Base-by-base conservation (phyloP, 192 early-diverging fungal genomes). In the Coemansia sp. region DNA sequence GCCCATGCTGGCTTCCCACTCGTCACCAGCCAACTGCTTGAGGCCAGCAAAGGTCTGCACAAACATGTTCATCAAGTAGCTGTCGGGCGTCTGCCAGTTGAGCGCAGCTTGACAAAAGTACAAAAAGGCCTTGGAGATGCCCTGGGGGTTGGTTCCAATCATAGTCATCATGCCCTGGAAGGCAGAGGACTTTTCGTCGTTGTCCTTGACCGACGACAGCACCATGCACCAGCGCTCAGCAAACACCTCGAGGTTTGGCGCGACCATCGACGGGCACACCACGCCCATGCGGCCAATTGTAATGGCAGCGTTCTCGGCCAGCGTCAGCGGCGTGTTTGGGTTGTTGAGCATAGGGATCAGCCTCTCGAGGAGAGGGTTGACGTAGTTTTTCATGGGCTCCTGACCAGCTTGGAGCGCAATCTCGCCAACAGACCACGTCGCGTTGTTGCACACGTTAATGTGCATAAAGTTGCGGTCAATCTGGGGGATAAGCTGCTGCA, bases 381-480 rank as follows among this genome's bases (percentile, higher is more conserved):
- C 87, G 84, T 90, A 98, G n/a, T 83, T 85, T 68, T 85, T 78
- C 84, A 98, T 94, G 24, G 59, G 33, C 27, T 92, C 94, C 14
- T 83, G 73, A 33, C 89, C 91, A 14, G 81, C 85, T 81, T 98
- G 89, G 29, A 98, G 77, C 24, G 96, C 91, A 75, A 99, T 93
- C 87, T 99, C 98, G 53, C 97, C 98, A 13, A 89, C 92, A 17
- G 97, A 92, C 98, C 98, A 99, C 17, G 94, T 88, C 16, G 97
- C 98, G 70, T 99, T 99, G 79, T 99, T 99, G 84, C 93, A 94
- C 36, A 96, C 95, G 34, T 92, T 93, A 19, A 94, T 83, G 64
- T 83, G 77, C 46, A 62, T 27, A 29, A 62, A 77, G 66, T 82
- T 70, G 72, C 78, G 85, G 59, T 93, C 93, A 41, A 88, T 85